Base-by-base conservation (phyloP, 345 rosid genomes). In the Brassica incana region DNA sequence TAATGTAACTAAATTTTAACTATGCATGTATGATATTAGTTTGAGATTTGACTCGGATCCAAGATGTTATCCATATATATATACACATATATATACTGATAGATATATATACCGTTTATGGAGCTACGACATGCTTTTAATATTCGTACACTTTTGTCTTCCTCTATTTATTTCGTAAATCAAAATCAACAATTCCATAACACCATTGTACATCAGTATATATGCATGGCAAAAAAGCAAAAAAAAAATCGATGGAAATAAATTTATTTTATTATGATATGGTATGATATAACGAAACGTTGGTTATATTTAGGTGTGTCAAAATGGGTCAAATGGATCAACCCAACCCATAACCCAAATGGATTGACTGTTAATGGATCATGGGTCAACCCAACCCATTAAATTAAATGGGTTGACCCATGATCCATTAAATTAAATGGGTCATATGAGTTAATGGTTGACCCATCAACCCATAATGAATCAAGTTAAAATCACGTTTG, bases 101-200 rank as follows among this genome's bases (percentile, higher is more conserved):
- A 56, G 72, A 72, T 29, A 38, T 16, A 71, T 29, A 65, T 48
- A 65, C 35, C 62, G 67, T 71, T 72, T 72, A 43, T 23, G 65
- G 71, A 61, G 83, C 71, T 63, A 61, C 69, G 78, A 80, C 75
- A 63, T 69, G 61, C 45, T 69, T 74, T 50, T 27, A 62, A 62
- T 33, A n/a, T 68, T 68, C 71, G 82, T 68, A 79, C 75, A 74
- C 20, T 69, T 80, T 74, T 80, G 72, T 80, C 75, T 80, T 80
- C 71, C 71, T 15, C 66, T 50, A 80, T 80, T 69, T 52, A 74
- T 74, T 68, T 74, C 71, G 30, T 38, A 69, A 74, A 69, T 69
- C 52, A 62, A 70, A 67, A 62, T 74, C 67, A 36, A 69, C 29
- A 52, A 16, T 74, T 60, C 16, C 74, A 36, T 69, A 60, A 35